Base-by-base conservation (phyloP, 345 rosid species). In the Brassica nigra region DNA sequence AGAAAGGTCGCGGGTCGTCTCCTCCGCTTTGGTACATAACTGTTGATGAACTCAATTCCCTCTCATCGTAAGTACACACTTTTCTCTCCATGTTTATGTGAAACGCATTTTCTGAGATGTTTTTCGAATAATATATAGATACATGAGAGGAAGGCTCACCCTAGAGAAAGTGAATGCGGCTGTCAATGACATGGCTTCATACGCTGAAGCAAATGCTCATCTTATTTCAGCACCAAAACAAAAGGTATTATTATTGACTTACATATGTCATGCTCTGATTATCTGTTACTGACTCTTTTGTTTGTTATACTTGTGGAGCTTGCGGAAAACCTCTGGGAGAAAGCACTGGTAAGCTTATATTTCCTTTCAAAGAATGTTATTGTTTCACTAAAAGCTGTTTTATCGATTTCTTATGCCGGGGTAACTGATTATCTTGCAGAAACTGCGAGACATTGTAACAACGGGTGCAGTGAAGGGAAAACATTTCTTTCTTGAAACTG, bases 101-200 rank as follows among this genome's bases (percentile, higher is more conserved):
- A 78, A 52, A 57, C 8, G 54, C 3, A 20, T 57, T 2, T 47
- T 3, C 66, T 63, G 57, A 83, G 59, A 36, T 79, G 12, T 67
- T 23, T 57, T 5, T 0, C 11, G 30, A 80, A 78, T 18, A 73
- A 78, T 14, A 1, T 1, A 73, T 70, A 92, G 96, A 66, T 95
- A 95, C 81, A 95, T 95, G 99, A 92, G 88, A 87, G 99, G 98
- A 78, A 89, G 99, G 80, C 98, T 95, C 37, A 92, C 95, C 1
- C 74, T 89, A 18, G 98, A 95, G 78, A 95, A 90, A 87, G 90
- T 92, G 81, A 95, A 95, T 82, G 95, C 97, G n/a, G 93, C 96
- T 30, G 84, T 95, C 37, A 89, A 75, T 87, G 98, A 91, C 83
- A 91, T 92, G 94, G 92, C 89, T 68, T 79, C 94, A 59, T 91